Evolutionary conservation across 192 early-diverging fungal genomes (phyloP).

Genomic region (Rhizoclosmatium sp.): DNA sequence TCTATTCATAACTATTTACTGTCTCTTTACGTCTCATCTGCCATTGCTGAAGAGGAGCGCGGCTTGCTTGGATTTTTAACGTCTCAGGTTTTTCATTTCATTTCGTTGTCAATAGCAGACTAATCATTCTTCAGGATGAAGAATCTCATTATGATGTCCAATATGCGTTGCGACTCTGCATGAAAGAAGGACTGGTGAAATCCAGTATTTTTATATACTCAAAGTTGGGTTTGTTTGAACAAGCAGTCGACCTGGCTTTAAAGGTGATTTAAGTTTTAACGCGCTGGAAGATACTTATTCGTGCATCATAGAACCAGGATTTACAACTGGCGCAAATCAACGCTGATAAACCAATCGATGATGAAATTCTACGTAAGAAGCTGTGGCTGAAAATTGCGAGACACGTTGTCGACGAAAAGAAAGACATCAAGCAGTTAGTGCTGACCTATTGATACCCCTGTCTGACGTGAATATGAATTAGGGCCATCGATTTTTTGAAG

Average conservation of each 20-base stretch:
- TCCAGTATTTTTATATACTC: conserved; percentile 92
- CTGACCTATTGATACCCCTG: neutral
- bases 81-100: conserved; percentile 61
- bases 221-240: conserved; percentile 85
- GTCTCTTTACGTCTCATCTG: conserved; percentile 74
- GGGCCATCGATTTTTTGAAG: conserved; percentile 84
- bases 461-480: conserved; percentile 37
- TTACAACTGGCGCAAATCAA: conserved; percentile 90
- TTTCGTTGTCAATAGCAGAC: neutral
- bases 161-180: conserved; percentile 91
- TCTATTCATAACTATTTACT: conserved; percentile 95
- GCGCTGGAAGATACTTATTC: neutral
- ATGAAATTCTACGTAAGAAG: conserved; percentile 79
- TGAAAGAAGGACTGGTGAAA: conserved; percentile 79
- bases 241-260: conserved; percentile 90
- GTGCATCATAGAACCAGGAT: conserved; percentile 68
- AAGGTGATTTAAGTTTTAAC: conserved; percentile 58
- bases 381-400: conserved; percentile 95
- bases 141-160: conserved; percentile 89
- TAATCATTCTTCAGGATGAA: conserved; percentile 63
- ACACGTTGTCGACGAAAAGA: conserved; percentile 84
- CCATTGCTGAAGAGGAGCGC: conserved; percentile 61
- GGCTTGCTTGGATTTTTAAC: conserved; percentile 81
- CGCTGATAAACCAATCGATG: conserved; percentile 91
- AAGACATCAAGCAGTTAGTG: conserved; percentile 79